phyloP scores from a whole-genome alignment of 2,329 filamentous ascomycete species.

The Septoria petroselini region DNA sequence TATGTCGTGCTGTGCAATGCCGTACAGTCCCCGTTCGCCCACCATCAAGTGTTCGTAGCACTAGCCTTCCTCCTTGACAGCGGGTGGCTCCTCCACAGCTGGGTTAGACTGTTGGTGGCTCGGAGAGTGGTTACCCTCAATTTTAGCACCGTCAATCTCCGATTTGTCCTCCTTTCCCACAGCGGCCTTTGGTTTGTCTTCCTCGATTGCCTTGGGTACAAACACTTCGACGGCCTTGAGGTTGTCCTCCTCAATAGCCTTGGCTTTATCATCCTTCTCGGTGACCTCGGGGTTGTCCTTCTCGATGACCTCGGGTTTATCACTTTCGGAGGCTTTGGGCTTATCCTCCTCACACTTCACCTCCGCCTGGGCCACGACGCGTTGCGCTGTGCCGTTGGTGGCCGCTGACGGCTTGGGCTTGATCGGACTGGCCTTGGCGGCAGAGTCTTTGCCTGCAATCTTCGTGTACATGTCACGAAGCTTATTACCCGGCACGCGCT shows the following conservation, averaged over 20 bases:
- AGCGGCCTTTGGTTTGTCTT: neutral
- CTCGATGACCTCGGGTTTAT: too few species aligned
- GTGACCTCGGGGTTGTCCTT: too few species aligned
- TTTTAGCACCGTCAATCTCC: slow-evolving; percentile 4
- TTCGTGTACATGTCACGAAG: slow-evolving; percentile 40
- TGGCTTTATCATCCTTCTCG: too few species aligned
- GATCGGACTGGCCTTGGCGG: slow-evolving; percentile 23
- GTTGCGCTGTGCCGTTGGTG: slow-evolving; percentile 17
- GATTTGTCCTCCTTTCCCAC: slow-evolving; percentile 2
- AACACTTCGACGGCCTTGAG: too few species aligned
- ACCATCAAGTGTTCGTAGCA: neutral
- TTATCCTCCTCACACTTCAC: slow-evolving; percentile 4
- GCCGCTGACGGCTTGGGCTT: slow-evolving; percentile 19
- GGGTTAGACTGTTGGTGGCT: too few species aligned
- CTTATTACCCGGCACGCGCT: slow-evolving; percentile 38
- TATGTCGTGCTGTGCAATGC: neutral
- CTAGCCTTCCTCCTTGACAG: slow-evolving; percentile 1
- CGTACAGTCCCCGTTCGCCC: neutral
- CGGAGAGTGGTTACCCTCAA: neutral
- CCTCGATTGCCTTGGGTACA: too few species aligned
- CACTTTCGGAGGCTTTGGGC: neutral
- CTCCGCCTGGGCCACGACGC: neutral
- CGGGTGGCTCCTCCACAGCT: neutral
- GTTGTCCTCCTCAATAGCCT: too few species aligned
- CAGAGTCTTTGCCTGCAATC: slow-evolving; percentile 33